Percentiles rank a stretch among this genome's conserved stretches.
phyloP scores from a whole-genome alignment of 257 asterid genomes.

The Solanum arcanum region DNA sequence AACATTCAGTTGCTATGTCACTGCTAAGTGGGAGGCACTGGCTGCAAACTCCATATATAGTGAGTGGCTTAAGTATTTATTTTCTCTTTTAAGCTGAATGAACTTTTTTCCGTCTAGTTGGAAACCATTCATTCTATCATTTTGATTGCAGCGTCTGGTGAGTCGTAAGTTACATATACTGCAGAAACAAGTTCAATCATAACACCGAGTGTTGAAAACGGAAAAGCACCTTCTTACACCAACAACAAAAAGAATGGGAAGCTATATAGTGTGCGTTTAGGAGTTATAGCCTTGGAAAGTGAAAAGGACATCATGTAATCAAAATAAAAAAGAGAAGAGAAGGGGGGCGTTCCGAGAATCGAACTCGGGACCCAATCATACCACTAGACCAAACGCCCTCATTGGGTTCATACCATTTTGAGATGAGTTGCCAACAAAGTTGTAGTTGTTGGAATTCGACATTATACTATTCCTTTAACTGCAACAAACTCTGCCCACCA shows the following conservation, averaged over 20 bases:
- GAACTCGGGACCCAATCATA: conserved; percentile 83
- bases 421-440: too few relatives aligned
- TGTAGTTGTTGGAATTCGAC: too few relatives aligned
- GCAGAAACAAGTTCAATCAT: conserved; percentile 6
- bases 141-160: conserved; percentile 67
- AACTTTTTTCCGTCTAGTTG: conserved; percentile 74
- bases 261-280: not conserved
- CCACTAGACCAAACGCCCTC: conserved; percentile 89
- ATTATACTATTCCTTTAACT: too few relatives aligned
- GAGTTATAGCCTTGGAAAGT: too few relatives aligned
- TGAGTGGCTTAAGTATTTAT: conserved; percentile 28
- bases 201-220: not conserved
- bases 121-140: conserved; percentile 59
- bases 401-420: too few relatives aligned
- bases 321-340: too few relatives aligned
- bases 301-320: too few relatives aligned
- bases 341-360: conserved; percentile 39
- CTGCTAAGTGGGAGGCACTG: not conserved
- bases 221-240: not conserved
- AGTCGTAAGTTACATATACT: conserved; percentile 92
- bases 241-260: not conserved
- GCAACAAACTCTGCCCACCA: too few relatives aligned
- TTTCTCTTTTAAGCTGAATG: conserved; percentile 65
- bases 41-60: conserved; percentile 7
- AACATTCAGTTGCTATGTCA: conserved; percentile 22